phyloP scores from a whole-genome alignment of 1,284 basidiomycete genomes.

The Moesziomyces sp. region DNA sequence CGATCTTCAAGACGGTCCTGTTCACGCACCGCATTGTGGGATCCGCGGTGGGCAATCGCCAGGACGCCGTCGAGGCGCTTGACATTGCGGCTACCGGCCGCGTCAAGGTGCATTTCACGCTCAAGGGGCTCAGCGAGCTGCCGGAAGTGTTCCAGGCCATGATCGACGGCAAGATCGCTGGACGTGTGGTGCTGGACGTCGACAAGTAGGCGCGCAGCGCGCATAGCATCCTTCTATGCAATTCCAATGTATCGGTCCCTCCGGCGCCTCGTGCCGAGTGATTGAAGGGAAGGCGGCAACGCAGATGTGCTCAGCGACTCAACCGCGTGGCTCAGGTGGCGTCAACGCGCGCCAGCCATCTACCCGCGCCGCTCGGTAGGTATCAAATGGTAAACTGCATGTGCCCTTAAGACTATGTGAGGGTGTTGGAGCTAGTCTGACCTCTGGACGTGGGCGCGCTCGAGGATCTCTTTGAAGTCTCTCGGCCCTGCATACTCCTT shows the following conservation, averaged over 20 bases:
- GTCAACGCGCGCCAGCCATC: too few relatives aligned
- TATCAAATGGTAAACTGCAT: neutral
- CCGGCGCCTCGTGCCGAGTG: too few relatives aligned
- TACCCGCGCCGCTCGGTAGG: too few relatives aligned
- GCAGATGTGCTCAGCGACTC: too few relatives aligned
- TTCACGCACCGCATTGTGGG: conserved; percentile 77
- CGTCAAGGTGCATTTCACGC: conserved; percentile 74
- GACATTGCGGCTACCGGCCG: conserved; percentile 77
- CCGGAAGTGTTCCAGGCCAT: conserved; percentile 73
- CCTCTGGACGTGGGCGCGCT: conserved; percentile 14
- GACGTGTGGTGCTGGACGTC: conserved; percentile 75
- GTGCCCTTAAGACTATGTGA: neutral
- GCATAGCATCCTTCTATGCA: neutral
- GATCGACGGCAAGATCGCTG: conserved; percentile 73
- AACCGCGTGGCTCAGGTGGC: too few relatives aligned
- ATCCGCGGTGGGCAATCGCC: conserved; percentile 76
- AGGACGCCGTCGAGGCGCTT: conserved; percentile 71
- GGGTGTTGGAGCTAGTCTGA: conserved; percentile 7
- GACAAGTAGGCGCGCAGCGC: conserved; percentile 28
- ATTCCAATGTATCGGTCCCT: neutral
- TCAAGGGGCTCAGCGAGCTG: conserved; percentile 73
- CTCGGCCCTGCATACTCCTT: conserved; percentile 18
- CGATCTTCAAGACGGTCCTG: conserved; percentile 76
- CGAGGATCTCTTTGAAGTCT: conserved; percentile 15
- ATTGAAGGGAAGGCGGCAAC: too few relatives aligned